Percentiles rank a stretch among this genome's conserved stretches.
Evolutionary conservation across 1,139 yeast species (phyloP).

Genomic region (Eremothecium gossypii): DNA sequence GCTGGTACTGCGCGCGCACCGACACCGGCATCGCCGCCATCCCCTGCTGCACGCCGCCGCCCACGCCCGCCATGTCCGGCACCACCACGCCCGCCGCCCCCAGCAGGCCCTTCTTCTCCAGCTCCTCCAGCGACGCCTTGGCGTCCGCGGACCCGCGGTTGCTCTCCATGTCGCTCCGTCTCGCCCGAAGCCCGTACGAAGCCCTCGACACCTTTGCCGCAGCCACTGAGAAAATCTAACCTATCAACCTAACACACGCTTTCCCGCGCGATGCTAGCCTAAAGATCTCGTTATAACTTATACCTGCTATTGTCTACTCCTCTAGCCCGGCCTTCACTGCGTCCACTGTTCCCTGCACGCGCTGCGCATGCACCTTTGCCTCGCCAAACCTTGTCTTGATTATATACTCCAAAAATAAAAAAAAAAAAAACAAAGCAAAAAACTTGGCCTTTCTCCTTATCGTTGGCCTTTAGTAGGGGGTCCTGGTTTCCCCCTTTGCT

Average conservation of each 20-base stretch:
- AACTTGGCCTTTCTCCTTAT: background rate
- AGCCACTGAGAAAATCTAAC: too few relatives aligned
- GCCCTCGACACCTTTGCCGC: too few relatives aligned
- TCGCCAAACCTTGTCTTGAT: slow-evolving; percentile 5
- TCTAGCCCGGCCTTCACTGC: too few relatives aligned
- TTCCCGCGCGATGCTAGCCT: too few relatives aligned
- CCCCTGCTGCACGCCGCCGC: slow-evolving; percentile 3
- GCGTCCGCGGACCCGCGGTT: slow-evolving; percentile 1
- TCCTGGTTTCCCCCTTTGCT: slow-evolving; percentile 2
- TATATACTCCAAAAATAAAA: slow-evolving; percentile 3
- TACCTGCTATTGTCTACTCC: too few relatives aligned
- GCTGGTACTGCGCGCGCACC: slow-evolving; percentile 3
- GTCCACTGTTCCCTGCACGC: too few relatives aligned
- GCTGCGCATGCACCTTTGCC: background rate
- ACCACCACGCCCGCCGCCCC: slow-evolving; percentile 4
- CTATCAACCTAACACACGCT: too few relatives aligned
- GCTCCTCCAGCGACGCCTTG: slow-evolving; percentile 2
- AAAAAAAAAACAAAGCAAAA: slow-evolving; percentile 3
- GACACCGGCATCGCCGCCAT: slow-evolving; percentile 1
- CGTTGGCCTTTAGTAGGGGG: slow-evolving; percentile 1
- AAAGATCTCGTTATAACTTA: too few relatives aligned
- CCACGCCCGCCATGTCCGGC: slow-evolving; percentile 4
- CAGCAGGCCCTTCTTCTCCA: slow-evolving; percentile 3
- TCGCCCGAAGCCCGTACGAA: too few relatives aligned
- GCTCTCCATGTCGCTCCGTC: background rate